A percentile compares a stretch with the other conserved stretches of the same genome.
Conservation (phyloP, 2,329 filamentous ascomycete genomes). For the Dactylonectria macrodidyma region DNA sequence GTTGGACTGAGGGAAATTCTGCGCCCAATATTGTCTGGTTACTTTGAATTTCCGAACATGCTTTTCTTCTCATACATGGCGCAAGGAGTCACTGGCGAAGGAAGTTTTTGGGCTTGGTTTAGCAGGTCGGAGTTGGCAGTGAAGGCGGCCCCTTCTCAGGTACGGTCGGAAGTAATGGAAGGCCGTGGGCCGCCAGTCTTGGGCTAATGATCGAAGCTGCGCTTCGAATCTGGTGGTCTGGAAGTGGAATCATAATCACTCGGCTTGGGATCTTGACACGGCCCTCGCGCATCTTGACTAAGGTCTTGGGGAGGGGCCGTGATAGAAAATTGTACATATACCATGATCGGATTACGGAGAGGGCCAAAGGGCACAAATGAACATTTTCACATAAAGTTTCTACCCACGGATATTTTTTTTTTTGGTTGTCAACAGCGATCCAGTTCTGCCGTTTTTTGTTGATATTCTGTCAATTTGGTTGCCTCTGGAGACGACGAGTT, state of each 20-base stretch:
- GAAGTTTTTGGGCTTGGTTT: slow-evolving; percentile 54
- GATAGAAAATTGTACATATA: slow-evolving; percentile 60
- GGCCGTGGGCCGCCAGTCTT: slow-evolving; percentile 37
- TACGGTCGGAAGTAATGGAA: slow-evolving; percentile 46
- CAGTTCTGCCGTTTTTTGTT: background rate
- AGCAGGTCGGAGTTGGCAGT: slow-evolving; percentile 55
- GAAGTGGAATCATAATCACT: slow-evolving; percentile 38
- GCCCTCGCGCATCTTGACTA: slow-evolving; percentile 42
- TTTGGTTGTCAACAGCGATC: background rate
- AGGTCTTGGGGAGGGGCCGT: slow-evolving; percentile 44
- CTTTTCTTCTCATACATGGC: slow-evolving; percentile 57
- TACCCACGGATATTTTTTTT: background rate
- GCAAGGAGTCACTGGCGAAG: slow-evolving; percentile 59
- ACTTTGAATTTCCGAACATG: slow-evolving; percentile 55
- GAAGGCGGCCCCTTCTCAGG: slow-evolving; percentile 44
- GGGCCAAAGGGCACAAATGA: slow-evolving; percentile 50
- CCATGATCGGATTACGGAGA: slow-evolving; percentile 54
- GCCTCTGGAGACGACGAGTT: slow-evolving; percentile 38
- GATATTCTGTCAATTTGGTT: slow-evolving; percentile 28
- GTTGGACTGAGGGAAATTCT: slow-evolving; percentile 45
- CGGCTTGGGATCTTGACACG: slow-evolving; percentile 33
- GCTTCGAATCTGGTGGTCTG: slow-evolving; percentile 42
- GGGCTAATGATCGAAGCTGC: slow-evolving; percentile 44
- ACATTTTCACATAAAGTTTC: slow-evolving; percentile 46
- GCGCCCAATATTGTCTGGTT: slow-evolving; percentile 49